Conservation (phyloP, 1,139 yeast species). For the Debaryomycetaceae sp. region DNA sequence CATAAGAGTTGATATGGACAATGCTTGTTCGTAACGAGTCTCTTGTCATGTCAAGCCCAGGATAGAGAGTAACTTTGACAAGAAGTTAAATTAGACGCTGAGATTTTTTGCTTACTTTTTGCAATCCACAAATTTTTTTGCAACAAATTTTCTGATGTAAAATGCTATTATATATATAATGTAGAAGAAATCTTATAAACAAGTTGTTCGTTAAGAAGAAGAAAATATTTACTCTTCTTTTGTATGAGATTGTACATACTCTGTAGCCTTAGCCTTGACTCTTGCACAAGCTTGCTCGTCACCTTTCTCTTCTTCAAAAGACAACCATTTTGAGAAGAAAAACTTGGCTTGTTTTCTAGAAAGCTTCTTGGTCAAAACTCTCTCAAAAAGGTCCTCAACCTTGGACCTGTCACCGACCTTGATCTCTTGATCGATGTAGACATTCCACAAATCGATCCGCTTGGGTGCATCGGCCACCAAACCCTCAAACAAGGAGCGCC, state of each 20-base stretch:
- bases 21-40: background rate
- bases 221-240: no score
- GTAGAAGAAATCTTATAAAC: no score
- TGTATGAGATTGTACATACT: constrained; percentile 52
- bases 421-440: constrained; percentile 89
- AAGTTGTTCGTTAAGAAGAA: no score
- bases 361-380: constrained; percentile 66
- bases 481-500: constrained; percentile 92
- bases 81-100: background rate
- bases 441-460: constrained; percentile 92
- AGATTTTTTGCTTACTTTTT: background rate
- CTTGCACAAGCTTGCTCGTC: constrained; percentile 74
- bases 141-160: background rate
- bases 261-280: constrained; percentile 89
- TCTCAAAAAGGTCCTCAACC: constrained; percentile 77
- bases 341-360: constrained; percentile 92
- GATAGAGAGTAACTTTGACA: background rate
- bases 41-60: background rate
- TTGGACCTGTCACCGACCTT: constrained; percentile 57
- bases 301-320: constrained; percentile 65
- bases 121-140: background rate
- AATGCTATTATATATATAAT: background rate
- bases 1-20: background rate
- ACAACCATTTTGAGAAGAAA: constrained; percentile 91
- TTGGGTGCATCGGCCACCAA: constrained; percentile 86